Conservation (phyloP, 2,329 filamentous ascomycete species). For the Macrophomina pseudophaseolina region DNA sequence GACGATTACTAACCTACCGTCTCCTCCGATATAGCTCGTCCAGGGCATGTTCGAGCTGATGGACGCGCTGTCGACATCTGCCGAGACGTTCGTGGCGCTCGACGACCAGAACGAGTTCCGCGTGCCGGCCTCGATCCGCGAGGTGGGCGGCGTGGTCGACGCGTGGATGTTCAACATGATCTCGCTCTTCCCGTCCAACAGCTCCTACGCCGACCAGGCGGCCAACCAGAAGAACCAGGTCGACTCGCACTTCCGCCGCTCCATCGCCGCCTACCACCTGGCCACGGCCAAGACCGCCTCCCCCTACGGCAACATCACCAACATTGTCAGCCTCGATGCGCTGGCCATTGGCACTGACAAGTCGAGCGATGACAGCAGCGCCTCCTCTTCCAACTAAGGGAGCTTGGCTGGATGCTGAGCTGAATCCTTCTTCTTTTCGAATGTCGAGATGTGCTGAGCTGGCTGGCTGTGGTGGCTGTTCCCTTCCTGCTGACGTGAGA, state of each 20-base stretch:
- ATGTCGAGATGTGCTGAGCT: background rate
- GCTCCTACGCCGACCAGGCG: constrained; percentile 21
- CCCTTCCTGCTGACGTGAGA: background rate
- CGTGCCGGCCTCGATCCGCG: constrained; percentile 25
- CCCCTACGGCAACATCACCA: constrained; percentile 24
- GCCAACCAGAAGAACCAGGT: constrained; percentile 29
- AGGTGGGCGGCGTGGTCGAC: constrained; percentile 26
- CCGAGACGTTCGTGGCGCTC: constrained; percentile 12
- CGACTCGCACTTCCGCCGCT: constrained; percentile 27
- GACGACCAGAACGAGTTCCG: constrained; percentile 27
- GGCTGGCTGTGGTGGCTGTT: background rate
- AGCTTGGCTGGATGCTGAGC: background rate
- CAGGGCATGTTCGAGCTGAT: constrained; percentile 27
- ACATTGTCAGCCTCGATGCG: constrained; percentile 17
- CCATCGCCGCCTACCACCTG: constrained; percentile 25
- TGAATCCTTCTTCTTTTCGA: background rate
- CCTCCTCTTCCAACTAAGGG: background rate
- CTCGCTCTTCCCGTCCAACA: constrained; percentile 26
- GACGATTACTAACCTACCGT: too few species aligned
- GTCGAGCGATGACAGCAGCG: background rate
- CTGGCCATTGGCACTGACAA: background rate
- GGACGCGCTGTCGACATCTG: constrained; percentile 7
- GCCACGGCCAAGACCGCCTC: constrained; percentile 23
- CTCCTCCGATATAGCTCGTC: constrained; percentile 2
- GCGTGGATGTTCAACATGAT: constrained; percentile 28